These are phyloP conservation scores for Colletotrichum sp. DNA, from an alignment of 2,329 filamentous ascomycete genomes.

Conservation along the genomic window DNA sequence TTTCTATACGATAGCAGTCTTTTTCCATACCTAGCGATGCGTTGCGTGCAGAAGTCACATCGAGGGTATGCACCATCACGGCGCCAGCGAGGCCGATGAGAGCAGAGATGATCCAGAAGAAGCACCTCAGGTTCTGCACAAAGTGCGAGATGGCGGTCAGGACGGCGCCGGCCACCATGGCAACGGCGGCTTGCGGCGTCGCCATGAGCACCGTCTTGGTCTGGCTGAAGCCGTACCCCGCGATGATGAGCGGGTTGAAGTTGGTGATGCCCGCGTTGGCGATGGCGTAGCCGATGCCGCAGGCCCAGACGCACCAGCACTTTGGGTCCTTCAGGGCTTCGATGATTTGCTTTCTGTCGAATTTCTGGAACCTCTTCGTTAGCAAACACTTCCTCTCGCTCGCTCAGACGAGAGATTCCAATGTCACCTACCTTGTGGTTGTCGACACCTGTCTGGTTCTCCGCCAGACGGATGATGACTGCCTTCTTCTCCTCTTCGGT, in stretches of 20 bases:
- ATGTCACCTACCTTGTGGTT: slow-evolving; percentile 49
- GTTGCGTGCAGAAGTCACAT: slow-evolving; percentile 20
- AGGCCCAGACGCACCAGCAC: slow-evolving; percentile 63
- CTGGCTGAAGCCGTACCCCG: slow-evolving; percentile 64
- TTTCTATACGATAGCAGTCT: background rate
- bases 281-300: slow-evolving; percentile 67
- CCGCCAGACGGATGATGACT: slow-evolving; percentile 72
- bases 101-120: slow-evolving; percentile 31
- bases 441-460: slow-evolving; percentile 78
- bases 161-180: slow-evolving; percentile 28
- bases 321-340: slow-evolving; percentile 54
- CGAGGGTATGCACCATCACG: slow-evolving; percentile 28
- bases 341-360: slow-evolving; percentile 71
- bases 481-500: slow-evolving; percentile 69
- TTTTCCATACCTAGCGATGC: slow-evolving; percentile 24
- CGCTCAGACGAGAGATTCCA: background rate
- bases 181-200: slow-evolving; percentile 35
- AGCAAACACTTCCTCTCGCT: background rate
- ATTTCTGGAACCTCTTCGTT: slow-evolving; percentile 49
- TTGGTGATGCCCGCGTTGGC: slow-evolving; percentile 74
- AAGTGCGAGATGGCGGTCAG: slow-evolving; percentile 29
- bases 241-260: slow-evolving; percentile 66
- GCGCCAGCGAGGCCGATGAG: slow-evolving; percentile 28
- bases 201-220: slow-evolving; percentile 49
- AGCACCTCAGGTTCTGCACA: slow-evolving; percentile 31